These are phyloP conservation scores for Teratosphaeria zuluensis DNA, from an alignment of 2,329 filamentous ascomycete genomes.

Conservation along the genomic window DNA sequence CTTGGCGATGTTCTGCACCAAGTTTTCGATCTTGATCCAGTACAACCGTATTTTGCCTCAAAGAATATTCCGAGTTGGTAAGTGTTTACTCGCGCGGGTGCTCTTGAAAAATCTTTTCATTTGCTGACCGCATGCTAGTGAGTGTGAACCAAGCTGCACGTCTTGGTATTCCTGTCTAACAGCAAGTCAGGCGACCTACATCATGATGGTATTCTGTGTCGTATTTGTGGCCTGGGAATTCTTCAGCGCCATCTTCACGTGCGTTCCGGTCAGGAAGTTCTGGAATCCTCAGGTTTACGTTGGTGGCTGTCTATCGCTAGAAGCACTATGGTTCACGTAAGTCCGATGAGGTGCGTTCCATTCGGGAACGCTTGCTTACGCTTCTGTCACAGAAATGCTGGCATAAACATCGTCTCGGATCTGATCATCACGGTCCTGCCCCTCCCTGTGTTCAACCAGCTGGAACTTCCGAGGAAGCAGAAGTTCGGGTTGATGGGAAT, in stretches of 20 bases:
- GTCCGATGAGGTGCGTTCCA: background rate
- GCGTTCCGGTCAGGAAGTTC: slow-evolving; percentile 33
- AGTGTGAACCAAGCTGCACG: background rate
- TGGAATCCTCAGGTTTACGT: slow-evolving; percentile 26
- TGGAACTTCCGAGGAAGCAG: slow-evolving; percentile 25
- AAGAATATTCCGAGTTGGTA: background rate
- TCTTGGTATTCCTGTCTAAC: slow-evolving; percentile 12
- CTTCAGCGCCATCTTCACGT: slow-evolving; percentile 33
- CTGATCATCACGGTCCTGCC: slow-evolving; percentile 25
- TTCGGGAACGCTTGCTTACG: background rate
- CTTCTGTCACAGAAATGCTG: slow-evolving; percentile 26
- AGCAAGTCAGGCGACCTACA: slow-evolving; percentile 25
- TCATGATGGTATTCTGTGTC: slow-evolving; percentile 23
- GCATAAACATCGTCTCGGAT: slow-evolving; percentile 29
- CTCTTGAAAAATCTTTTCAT: background rate
- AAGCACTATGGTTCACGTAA: slow-evolving; percentile 30
- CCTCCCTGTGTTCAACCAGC: slow-evolving; percentile 23
- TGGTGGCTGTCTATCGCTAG: slow-evolving; percentile 29
- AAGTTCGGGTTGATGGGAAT: slow-evolving; percentile 26
- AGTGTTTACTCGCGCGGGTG: background rate
- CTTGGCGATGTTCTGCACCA: slow-evolving; percentile 29
- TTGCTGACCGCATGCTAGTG: background rate
- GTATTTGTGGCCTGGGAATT: slow-evolving; percentile 23
- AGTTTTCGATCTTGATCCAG: slow-evolving; percentile 39
- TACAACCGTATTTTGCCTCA: slow-evolving; percentile 39